A percentile compares a stretch with the other conserved stretches of the same genome.
phyloP scores from a whole-genome alignment of 106 monocot genomes.

The Platanthera zijinensis region DNA sequence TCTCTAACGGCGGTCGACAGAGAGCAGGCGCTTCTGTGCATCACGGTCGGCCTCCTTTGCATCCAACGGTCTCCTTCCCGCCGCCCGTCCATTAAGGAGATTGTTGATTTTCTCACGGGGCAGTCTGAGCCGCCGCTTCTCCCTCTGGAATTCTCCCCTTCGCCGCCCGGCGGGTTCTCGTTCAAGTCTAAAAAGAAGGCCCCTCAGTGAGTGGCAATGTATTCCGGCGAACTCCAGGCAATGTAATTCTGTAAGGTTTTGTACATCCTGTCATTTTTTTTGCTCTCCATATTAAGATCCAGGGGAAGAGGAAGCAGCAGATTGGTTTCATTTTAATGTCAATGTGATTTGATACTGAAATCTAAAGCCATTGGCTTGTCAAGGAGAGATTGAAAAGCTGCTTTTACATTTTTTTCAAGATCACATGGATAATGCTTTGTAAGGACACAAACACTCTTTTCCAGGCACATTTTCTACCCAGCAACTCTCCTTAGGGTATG shows the following conservation, averaged over 20 bases:
- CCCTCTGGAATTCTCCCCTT: slow-evolving; percentile 87
- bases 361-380: neutral
- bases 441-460: neutral
- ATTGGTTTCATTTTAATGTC: neutral
- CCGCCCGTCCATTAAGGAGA: slow-evolving; percentile 60
- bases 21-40: slow-evolving; percentile 77
- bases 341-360: neutral
- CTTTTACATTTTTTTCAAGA: neutral
- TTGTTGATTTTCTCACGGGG: slow-evolving; percentile 74
- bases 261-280: slow-evolving; percentile 14
- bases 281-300: neutral
- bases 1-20: slow-evolving; percentile 38
- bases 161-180: slow-evolving; percentile 58
- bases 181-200: slow-evolving; percentile 60
- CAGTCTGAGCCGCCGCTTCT: slow-evolving; percentile 60
- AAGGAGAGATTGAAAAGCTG: neutral
- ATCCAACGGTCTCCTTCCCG: slow-evolving; percentile 64
- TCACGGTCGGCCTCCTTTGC: slow-evolving; percentile 82
- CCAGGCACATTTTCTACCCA: neutral
- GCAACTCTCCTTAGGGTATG: neutral
- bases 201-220: slow-evolving; percentile 28
- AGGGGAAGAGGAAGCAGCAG: neutral
- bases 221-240: slow-evolving; percentile 1
- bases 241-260: slow-evolving; percentile 6
- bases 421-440: neutral